Percentiles rank a stretch among this genome's conserved stretches.
Evolutionary conservation across 2,329 filamentous ascomycete species (phyloP).

Genomic region (Penicillium concentricum): DNA sequence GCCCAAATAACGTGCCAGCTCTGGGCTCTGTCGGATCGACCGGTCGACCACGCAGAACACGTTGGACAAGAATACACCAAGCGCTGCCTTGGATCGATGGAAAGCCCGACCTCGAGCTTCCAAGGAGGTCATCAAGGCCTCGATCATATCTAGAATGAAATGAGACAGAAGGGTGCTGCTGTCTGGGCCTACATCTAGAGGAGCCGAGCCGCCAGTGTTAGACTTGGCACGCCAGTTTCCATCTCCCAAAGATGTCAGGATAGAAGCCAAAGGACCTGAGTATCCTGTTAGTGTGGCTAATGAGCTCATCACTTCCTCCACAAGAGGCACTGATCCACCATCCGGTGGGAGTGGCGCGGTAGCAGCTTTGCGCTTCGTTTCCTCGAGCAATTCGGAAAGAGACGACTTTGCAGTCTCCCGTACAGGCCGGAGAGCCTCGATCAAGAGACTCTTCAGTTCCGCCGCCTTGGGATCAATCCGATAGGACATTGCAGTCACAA

Average conservation of each 20-base stretch:
- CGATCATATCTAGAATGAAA: conserved; percentile 86
- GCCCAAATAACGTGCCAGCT: conserved; percentile 68
- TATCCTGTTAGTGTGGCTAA: conserved; percentile 86
- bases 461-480: conserved; percentile 79
- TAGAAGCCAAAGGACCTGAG: conserved; percentile 78
- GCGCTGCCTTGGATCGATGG: conserved; percentile 72
- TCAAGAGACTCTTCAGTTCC: conserved; percentile 78
- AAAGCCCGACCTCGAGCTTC: conserved; percentile 71
- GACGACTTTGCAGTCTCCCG: conserved; percentile 89
- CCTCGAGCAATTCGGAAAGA: conserved; percentile 77
- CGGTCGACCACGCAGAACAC: conserved; percentile 80
- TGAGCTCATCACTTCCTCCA: conserved; percentile 80
- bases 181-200: conserved; percentile 86
- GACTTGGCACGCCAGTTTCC: conserved; percentile 76
- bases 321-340: conserved; percentile 73
- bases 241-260: conserved; percentile 89
- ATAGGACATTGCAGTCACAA: conserved; percentile 75
- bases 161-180: conserved; percentile 83
- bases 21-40: conserved; percentile 72
- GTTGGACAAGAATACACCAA: conserved; percentile 90
- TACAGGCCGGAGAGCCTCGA: conserved; percentile 82
- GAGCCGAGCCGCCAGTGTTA: conserved; percentile 64
- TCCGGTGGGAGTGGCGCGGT: conserved; percentile 71
- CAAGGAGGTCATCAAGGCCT: conserved; percentile 71
- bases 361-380: conserved; percentile 70